Evolutionary conservation across 1,284 basidiomycete genomes (phyloP), one percentile per base, ranked within the genome.

Genomic region (Tylopilus sp.): DNA sequence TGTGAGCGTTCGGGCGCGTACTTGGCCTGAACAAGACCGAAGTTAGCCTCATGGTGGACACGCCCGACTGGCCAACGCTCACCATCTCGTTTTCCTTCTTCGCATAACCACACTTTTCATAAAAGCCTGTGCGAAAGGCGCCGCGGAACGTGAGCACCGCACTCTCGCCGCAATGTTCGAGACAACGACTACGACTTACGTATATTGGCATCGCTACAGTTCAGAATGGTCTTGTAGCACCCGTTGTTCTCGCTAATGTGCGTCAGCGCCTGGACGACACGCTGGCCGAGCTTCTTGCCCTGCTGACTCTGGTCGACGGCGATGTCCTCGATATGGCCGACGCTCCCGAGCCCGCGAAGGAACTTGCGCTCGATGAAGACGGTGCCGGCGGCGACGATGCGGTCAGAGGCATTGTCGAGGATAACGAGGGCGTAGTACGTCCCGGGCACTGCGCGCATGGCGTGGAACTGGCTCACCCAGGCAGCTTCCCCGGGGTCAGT

Each of bases 301-400:
- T 97, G 92, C 67, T 86, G 82, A 38, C 71, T 75, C 69, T 86
- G 84, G 69, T 91, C 86, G 4, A 98, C 95, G 2, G 92, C 93
- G 56, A 99, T 97, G 66, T 99, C 96, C 71, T 99, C 96, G 54
- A 99, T 96, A 66, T 99, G 96, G 0, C 93, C 96, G 9, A 92
- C 90, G 49, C 77, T 75, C 18, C 91, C 91, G 15, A 88, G 74
- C 8, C 79, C 81, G 21, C 93, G 79, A 19, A 94, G 73, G 76
- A 98, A 97, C 75, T 99, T 98, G 74, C 85, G 86, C 69, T 97
- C 94, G 54, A 96, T 68, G 63, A 98, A 84, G 42, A 97, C 74
- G 7, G 85, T 84, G 13, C 94, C 96, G 19, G 88, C 83, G 23
- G 80, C 94, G 35, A 96, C 88, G 62, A 99, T 84, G 55, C 76